phyloP scores from a whole-genome alignment of 1,139 yeast genomes.

The Pichia sp. region DNA sequence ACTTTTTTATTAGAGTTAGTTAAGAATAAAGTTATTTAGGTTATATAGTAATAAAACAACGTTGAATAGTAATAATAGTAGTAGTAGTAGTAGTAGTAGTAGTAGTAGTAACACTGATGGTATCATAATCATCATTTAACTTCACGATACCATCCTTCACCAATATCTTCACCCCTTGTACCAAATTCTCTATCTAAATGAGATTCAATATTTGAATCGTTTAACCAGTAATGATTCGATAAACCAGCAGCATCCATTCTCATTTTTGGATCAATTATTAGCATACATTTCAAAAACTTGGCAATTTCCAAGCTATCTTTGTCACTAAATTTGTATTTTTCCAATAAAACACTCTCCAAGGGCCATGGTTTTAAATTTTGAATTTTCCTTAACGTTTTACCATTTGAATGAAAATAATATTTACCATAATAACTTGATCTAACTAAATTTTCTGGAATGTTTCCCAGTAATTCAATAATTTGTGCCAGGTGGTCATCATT shows the following conservation, averaged over 20 bases:
- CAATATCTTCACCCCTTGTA: slow-evolving; percentile 61
- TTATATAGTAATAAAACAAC: too few relatives aligned
- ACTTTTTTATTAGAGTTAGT: too few relatives aligned
- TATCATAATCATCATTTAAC: not conserved
- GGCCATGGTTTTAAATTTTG: slow-evolving; percentile 65
- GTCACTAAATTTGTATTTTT: slow-evolving; percentile 61
- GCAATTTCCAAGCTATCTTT: slow-evolving; percentile 51
- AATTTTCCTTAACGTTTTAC: slow-evolving; percentile 46
- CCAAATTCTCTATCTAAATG: slow-evolving; percentile 55
- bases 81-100: too few relatives aligned
- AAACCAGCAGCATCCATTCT: slow-evolving; percentile 81
- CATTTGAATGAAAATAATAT: slow-evolving; percentile 49
- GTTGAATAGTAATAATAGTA: too few relatives aligned
- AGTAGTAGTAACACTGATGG: too few relatives aligned
- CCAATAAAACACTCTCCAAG: slow-evolving; percentile 56
- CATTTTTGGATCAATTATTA: slow-evolving; percentile 56
- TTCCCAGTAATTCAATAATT: slow-evolving; percentile 66
- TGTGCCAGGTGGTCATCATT: slow-evolving; percentile 88
- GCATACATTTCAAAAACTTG: slow-evolving; percentile 67
- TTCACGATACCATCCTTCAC: slow-evolving; percentile 54
- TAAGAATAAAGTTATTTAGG: too few relatives aligned
- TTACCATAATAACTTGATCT: slow-evolving; percentile 47
- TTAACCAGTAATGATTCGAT: slow-evolving; percentile 73
- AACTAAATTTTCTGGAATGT: slow-evolving; percentile 48
- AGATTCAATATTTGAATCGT: slow-evolving; percentile 55